These are phyloP conservation scores for Salix purpurea DNA, from an alignment of 345 rosid species.

Conservation along the genomic window DNA sequence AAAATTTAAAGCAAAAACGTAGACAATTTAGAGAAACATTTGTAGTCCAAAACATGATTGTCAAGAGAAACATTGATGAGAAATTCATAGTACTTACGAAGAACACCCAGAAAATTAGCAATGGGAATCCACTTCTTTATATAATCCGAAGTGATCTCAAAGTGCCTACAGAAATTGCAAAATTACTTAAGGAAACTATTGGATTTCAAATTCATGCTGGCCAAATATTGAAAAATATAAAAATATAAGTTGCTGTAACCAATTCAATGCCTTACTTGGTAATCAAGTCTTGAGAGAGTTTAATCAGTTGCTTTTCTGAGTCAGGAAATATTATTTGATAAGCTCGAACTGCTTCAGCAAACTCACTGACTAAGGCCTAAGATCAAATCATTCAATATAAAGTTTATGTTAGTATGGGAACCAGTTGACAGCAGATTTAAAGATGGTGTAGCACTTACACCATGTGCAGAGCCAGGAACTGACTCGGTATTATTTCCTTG, in stretches of 20 bases:
- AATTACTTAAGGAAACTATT: conserved; percentile 13
- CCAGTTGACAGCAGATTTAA: not conserved
- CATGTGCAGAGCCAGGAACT: conserved; percentile 38
- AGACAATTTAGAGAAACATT: not conserved
- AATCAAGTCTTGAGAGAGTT: conserved; percentile 67
- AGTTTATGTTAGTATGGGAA: conserved; percentile 7
- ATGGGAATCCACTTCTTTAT: conserved; percentile 55
- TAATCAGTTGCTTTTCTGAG: conserved; percentile 74
- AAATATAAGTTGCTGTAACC: not conserved
- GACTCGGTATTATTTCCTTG: conserved; percentile 34
- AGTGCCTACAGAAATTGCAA: conserved; percentile 52
- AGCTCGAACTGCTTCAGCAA: conserved; percentile 86
- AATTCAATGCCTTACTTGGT: conserved; percentile 42
- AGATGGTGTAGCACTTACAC: conserved; percentile 40
- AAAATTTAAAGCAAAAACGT: not conserved
- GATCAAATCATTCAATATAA: conserved; percentile 15
- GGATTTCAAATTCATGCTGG: not conserved
- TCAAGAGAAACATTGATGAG: conserved; percentile 1
- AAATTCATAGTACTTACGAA: conserved; percentile 51
- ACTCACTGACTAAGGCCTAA: conserved; percentile 76
- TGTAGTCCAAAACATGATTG: not conserved
- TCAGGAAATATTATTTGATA: conserved; percentile 92
- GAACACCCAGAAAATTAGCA: conserved; percentile 48
- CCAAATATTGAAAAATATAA: not conserved
- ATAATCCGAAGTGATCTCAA: conserved; percentile 53